Evolutionary conservation across 2,329 filamentous ascomycete species (phyloP).

Genomic region (Ophiognomonia clavigignenti-juglandacearum): DNA sequence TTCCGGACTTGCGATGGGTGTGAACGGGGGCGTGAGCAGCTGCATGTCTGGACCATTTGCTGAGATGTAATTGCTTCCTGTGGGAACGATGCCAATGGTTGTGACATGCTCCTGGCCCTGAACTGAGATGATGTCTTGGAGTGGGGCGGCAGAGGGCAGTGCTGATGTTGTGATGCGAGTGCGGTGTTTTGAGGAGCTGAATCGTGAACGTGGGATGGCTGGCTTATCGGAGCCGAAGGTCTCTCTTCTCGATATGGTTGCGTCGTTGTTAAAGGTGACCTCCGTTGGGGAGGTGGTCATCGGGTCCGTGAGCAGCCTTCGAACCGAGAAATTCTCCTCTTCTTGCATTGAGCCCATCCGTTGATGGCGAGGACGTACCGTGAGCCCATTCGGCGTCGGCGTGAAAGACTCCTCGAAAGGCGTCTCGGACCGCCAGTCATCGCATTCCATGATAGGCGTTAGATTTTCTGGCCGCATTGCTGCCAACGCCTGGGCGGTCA

Average conservation of each 20-base stretch:
- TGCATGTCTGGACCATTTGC: neutral
- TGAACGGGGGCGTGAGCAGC: neutral
- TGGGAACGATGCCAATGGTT: neutral
- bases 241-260: neutral
- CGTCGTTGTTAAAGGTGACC: neutral
- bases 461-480: neutral
- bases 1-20: neutral
- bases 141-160: neutral
- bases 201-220: neutral
- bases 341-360: neutral
- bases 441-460: constrained; percentile 6
- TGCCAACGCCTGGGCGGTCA: neutral
- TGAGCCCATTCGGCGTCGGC: constrained; percentile 5
- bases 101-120: neutral
- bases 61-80: neutral
- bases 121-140: neutral
- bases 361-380: neutral
- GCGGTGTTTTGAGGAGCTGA: constrained; percentile 1
- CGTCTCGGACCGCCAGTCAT: constrained; percentile 11
- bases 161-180: constrained; percentile 6
- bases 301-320: neutral
- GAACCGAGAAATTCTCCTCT: neutral
- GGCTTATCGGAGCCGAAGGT: neutral
- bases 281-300: neutral
- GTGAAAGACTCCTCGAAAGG: constrained; percentile 6